phyloP scores from a whole-genome alignment of 2,329 filamentous ascomycete genomes.

The Tolypocladium album region DNA sequence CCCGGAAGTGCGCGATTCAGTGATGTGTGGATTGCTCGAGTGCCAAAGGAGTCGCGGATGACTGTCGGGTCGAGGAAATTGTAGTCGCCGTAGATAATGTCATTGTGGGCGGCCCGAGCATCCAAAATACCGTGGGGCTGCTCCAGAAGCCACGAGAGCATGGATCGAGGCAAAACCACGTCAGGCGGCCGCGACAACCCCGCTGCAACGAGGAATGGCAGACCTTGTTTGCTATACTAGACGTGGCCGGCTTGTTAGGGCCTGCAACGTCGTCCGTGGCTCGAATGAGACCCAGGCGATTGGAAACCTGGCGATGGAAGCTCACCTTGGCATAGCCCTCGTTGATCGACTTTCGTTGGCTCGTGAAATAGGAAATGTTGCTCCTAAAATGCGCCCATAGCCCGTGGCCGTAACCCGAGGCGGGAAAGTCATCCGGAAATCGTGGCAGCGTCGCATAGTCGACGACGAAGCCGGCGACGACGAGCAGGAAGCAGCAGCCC shows the following conservation, averaged over 20 bases:
- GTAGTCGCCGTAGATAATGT: constrained; percentile 25
- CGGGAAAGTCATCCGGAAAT: constrained; percentile 27
- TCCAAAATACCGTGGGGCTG: constrained; percentile 32
- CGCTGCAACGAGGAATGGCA: constrained; percentile 30
- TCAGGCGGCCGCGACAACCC: constrained; percentile 29
- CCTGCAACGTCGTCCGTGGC: background rate
- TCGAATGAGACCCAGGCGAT: background rate
- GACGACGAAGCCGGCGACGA: constrained; percentile 26
- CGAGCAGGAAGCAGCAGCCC: constrained; percentile 16
- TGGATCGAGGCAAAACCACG: constrained; percentile 31
- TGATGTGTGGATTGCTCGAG: constrained; percentile 30
- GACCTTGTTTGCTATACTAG: constrained; percentile 28
- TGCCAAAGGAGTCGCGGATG: constrained; percentile 26
- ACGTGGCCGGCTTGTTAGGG: background rate
- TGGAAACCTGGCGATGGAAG: too few relatives aligned
- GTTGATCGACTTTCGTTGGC: constrained; percentile 27
- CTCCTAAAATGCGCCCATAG: constrained; percentile 25
- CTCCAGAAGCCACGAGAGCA: constrained; percentile 34
- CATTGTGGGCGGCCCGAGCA: constrained; percentile 27
- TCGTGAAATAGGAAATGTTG: constrained; percentile 24
- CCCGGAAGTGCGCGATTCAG: constrained; percentile 27
- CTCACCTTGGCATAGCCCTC: constrained; percentile 31
- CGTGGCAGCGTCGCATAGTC: constrained; percentile 27
- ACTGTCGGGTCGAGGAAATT: constrained; percentile 29
- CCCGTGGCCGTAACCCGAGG: constrained; percentile 25